Evolutionary conservation across 2,329 filamentous ascomycete genomes (phyloP).

Genomic region (Penicillium expansum): DNA sequence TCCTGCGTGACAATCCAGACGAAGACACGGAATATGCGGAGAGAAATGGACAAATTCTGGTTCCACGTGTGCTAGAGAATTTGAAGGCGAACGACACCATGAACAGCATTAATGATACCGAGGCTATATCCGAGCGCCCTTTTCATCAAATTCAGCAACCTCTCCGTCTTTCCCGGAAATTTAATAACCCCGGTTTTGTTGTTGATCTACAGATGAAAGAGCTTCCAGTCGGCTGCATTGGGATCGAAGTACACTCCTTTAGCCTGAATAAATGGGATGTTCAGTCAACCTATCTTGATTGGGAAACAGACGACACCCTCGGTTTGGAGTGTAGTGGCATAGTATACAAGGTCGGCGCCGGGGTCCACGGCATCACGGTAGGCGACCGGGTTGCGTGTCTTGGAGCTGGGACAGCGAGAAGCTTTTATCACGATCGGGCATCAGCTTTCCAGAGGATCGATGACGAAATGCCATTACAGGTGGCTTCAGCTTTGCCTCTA

Average conservation of each 20-base stretch:
- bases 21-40: conserved; percentile 28
- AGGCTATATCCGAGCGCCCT: conserved; percentile 2
- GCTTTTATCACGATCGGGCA: conserved; percentile 14
- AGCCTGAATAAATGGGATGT: conserved; percentile 32
- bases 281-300: neutral
- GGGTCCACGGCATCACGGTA: conserved; percentile 11
- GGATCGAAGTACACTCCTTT: conserved; percentile 34
- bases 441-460: conserved; percentile 24
- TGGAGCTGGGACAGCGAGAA: conserved; percentile 17
- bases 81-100: conserved; percentile 6
- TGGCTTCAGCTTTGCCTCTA: conserved; percentile 23
- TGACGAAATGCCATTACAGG: conserved; percentile 19
- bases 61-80: conserved; percentile 27
- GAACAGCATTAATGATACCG: neutral
- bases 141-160: conserved; percentile 13
- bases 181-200: conserved; percentile 8
- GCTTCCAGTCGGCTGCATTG: conserved; percentile 24
- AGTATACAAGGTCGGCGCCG: conserved; percentile 19
- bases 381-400: conserved; percentile 29
- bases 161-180: conserved; percentile 5
- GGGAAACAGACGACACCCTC: neutral
- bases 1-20: conserved; percentile 2
- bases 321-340: conserved; percentile 23
- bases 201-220: conserved; percentile 1
- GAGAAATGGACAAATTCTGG: conserved; percentile 16